Base-by-base conservation (phyloP, 768 basidiomycete genomes). In the Suillus variegatus region DNA sequence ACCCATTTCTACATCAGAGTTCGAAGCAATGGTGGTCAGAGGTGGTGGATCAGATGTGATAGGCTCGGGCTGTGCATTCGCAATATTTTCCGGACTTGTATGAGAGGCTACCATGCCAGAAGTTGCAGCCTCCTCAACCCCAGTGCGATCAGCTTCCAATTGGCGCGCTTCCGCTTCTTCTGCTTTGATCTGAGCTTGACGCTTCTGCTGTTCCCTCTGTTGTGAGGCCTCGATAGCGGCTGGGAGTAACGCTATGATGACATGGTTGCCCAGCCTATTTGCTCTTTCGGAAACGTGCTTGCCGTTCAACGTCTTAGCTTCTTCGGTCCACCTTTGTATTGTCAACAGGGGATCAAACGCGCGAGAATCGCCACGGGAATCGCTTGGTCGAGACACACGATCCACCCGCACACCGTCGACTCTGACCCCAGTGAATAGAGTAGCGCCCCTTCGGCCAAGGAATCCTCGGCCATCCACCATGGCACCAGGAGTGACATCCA, bases 311-410 rank as follows among this genome's bases (percentile, higher is more conserved):
- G 93, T 88, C 72, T 91, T 93, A 66, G 86, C 88, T 75, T 97
- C 95, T 73, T 97, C 95, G 1, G 85, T 80, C 96, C 96, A 98
- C 64, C 96, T 86, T 71, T 94, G 92, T 38, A 89, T 73, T 1
- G 95, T 97, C 12, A 92, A 82, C 63, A 93, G 78, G 2, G 95
- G 94, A 40, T 92, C 88, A 58, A 94, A 89, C 54, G 88, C 88
- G 49, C 70, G 76, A 0, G 66, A 57, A 43, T 77, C 76, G 16
- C 70, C 38, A 44, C 87, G 87, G 47, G 78, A 83, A 66, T 88
- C 86, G 7, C 77, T 65, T 65, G 78, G 79, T 52, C 82, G 80
- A 13, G 82, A 74, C 18, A 77, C 70, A 62, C 88, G 81, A 70
- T 92, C 92, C 32, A 89, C 81, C 46, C 90, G 85, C 28, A 88